A percentile compares a stretch with the other conserved stretches of the same genome.
Conservation (phyloP, 768 basidiomycete species). For the Amanita molliuscula region DNA sequence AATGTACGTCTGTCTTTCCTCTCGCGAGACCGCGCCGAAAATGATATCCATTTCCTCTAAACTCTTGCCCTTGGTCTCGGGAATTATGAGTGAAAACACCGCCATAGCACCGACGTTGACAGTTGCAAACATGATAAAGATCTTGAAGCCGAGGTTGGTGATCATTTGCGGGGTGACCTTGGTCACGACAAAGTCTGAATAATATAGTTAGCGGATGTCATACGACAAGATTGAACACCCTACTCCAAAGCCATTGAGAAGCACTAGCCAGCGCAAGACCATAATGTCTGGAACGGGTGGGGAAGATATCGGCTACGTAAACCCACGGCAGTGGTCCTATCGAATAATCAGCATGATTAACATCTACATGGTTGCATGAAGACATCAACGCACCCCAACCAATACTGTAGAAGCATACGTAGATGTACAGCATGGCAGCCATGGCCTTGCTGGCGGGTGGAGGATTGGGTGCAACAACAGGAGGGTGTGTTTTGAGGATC, state of each 20-base stretch:
- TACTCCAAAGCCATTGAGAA: conserved; percentile 80
- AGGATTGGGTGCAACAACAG: conserved; percentile 27
- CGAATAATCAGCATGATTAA: conserved; percentile 18
- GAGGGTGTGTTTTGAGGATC: conserved; percentile 70
- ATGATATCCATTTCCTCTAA: conserved; percentile 46
- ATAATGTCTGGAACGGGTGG: conserved; percentile 73
- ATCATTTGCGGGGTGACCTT: conserved; percentile 62
- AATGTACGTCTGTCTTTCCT: conserved; percentile 45
- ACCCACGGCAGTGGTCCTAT: conserved; percentile 39
- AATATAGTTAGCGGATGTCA: not conserved
- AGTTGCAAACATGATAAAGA: conserved; percentile 70
- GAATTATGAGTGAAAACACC: conserved; percentile 50
- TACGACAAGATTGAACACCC: conserved; percentile 14
- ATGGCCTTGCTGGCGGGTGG: conserved; percentile 63
- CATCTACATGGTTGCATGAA: conserved; percentile 8
- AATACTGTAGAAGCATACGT: conserved; percentile 83
- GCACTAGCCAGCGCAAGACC: conserved; percentile 67
- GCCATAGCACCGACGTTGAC: conserved; percentile 68
- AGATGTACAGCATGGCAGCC: conserved; percentile 83
- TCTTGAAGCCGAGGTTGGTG: conserved; percentile 54
- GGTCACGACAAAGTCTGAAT: conserved; percentile 56
- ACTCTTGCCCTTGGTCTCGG: conserved; percentile 50
- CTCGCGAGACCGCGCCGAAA: conserved; percentile 45
- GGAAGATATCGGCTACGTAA: conserved; percentile 79
- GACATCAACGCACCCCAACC: conserved; percentile 50